These are phyloP conservation scores for Trichoderma simmonsii DNA, from an alignment of 2,329 filamentous ascomycete genomes.

Conservation along the genomic window DNA sequence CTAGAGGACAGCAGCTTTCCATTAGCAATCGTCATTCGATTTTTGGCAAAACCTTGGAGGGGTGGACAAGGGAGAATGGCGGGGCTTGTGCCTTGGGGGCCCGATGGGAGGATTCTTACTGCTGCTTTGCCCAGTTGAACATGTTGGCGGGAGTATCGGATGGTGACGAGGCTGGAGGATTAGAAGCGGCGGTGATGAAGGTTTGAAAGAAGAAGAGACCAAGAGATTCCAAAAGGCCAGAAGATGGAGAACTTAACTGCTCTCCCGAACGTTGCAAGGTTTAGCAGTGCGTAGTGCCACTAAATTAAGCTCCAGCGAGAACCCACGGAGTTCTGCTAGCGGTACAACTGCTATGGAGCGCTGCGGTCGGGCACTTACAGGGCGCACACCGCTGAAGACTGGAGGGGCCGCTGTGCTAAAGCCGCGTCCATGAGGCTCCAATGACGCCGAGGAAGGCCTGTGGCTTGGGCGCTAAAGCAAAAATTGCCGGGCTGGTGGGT, in stretches of 20 bases:
- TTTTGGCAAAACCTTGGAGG: background rate
- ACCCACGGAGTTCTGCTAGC: background rate
- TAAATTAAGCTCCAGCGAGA: background rate
- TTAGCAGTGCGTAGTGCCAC: background rate
- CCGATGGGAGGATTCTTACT: conserved; percentile 52
- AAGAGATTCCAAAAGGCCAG: background rate
- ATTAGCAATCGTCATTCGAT: conserved; percentile 7
- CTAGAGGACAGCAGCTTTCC: conserved; percentile 35
- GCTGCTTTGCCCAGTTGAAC: conserved; percentile 94
- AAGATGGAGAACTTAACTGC: conserved; percentile 6
- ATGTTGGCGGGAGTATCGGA: conserved; percentile 46
- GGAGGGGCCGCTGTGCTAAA: background rate
- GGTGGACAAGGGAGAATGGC: background rate
- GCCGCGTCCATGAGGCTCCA: background rate
- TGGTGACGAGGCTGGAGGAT: background rate
- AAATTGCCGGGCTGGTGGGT: conserved; percentile 14
- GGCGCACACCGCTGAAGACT: conserved; percentile 20
- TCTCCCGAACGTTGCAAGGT: background rate
- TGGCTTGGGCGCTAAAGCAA: conserved; percentile 8
- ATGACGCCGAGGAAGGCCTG: conserved; percentile 13
- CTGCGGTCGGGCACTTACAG: conserved; percentile 5
- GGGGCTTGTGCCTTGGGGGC: background rate
- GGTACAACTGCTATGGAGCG: background rate
- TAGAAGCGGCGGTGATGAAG: background rate
- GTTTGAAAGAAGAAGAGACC: background rate